Base-by-base conservation (phyloP, 768 basidiomycete species). In the Rhodotorula taiwanensis region DNA sequence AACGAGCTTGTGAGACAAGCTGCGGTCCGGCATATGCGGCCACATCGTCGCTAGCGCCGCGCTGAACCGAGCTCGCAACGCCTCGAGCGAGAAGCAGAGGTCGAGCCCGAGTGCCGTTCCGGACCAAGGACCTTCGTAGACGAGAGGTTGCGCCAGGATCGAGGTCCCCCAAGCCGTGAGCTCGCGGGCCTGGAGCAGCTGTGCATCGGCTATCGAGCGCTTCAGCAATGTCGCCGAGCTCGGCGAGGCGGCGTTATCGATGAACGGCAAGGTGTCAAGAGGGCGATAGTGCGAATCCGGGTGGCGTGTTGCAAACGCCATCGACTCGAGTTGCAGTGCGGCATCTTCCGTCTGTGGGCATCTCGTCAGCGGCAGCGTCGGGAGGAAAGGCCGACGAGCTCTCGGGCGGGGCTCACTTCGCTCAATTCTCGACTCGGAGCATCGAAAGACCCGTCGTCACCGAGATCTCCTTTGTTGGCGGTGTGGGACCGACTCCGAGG, bases 341-440 rank as follows among this genome's bases (percentile, higher is more conserved):
- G 69, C 69, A 43, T 66, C 64, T 48, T 70, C 69, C 9, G 69
- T 60, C 34, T 69, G 55, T 2, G 27, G 27, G 23, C 6, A 28
- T 4, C 4, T 15, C 8, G 44, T 36, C 31, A 15, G 20, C 30
- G 41, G 3, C 20, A 7, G 20, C 15, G 44, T 8, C 18, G 2
- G 30, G 9, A n/a, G 41, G 13, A 48, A 52, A 25, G n/a, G n/a
- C n/a, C 21, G 21, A 25, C 4, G 30, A 23, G 28, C 14, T 10
- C 44, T 27, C 7, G 25, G 16, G 6, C 8, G 45, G 18, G 6
- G 48, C 55, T 23, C 45, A 48, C 55, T 4, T 58, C 58, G 49
- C 33, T 39, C 15, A 52, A 3, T 13, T 51, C 58, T 7, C 58
- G 30, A 23, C 50, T 44, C 8, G 49, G 25, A 39, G 49, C 21